These are phyloP conservation scores for Marchantia paleacea DNA, from an alignment of 225 moss, liverwort and hornwort species.

Conservation along the genomic window DNA sequence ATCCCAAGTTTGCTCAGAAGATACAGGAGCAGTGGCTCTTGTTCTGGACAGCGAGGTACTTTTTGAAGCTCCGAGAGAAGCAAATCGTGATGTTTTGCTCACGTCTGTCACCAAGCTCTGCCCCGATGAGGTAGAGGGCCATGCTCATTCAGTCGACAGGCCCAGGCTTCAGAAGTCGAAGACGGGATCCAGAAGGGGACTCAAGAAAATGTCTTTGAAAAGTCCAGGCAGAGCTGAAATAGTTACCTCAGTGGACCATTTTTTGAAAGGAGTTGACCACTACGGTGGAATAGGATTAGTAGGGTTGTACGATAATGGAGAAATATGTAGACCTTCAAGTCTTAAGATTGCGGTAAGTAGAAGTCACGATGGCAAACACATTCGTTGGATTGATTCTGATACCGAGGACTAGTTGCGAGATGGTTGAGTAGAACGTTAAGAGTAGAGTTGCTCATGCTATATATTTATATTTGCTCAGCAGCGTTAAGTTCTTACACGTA, in stretches of 20 bases:
- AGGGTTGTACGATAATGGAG: background rate
- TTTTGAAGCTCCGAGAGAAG: background rate
- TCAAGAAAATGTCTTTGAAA: background rate
- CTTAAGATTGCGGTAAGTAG: background rate
- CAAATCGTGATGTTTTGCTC: background rate
- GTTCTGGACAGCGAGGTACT: background rate
- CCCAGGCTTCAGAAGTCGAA: background rate
- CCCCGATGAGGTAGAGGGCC: background rate
- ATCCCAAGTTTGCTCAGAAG: background rate
- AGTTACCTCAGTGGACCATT: background rate
- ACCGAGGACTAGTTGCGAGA: background rate
- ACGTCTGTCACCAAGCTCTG: background rate
- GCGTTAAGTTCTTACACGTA: too few relatives aligned
- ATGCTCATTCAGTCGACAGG: background rate
- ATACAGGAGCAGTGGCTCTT: too few relatives aligned
- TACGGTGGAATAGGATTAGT: background rate
- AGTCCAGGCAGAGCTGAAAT: background rate
- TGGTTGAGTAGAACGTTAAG: too few relatives aligned
- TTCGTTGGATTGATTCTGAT: conserved; percentile 36
- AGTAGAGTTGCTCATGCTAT: too few relatives aligned
- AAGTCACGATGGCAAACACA: conserved; percentile 21
- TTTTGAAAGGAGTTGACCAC: background rate
- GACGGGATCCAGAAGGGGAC: background rate
- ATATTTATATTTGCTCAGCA: too few relatives aligned
- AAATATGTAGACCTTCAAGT: background rate